These are phyloP conservation scores for Candida yuanshanica DNA, from an alignment of 805 yeast species.

Conservation along the genomic window DNA sequence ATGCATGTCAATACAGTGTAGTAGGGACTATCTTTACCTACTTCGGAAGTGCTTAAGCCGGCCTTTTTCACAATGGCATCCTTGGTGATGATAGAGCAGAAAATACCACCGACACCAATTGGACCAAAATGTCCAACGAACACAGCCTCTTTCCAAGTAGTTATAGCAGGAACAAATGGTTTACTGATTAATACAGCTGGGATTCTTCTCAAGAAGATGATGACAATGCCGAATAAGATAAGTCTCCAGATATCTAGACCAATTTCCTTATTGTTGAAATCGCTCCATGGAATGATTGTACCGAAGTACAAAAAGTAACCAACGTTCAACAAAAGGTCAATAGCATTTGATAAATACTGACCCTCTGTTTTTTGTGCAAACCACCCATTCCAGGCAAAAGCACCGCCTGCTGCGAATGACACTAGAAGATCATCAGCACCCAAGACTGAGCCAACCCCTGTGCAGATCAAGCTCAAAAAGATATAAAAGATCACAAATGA, in stretches of 20 bases:
- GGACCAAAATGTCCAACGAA: slow-evolving; percentile 96
- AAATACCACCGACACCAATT: slow-evolving; percentile 89
- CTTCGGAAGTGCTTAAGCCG: slow-evolving; percentile 49
- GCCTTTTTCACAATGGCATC: slow-evolving; percentile 40
- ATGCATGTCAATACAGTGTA: slow-evolving; percentile 54
- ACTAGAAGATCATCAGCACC: slow-evolving; percentile 87
- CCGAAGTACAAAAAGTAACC: slow-evolving; percentile 87
- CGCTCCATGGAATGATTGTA: slow-evolving; percentile 82
- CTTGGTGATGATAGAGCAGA: slow-evolving; percentile 73
- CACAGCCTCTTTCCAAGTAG: slow-evolving; percentile 87
- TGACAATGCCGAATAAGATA: slow-evolving; percentile 63
- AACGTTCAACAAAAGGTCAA: slow-evolving; percentile 73
- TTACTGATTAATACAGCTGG: slow-evolving; percentile 74
- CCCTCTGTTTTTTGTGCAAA: slow-evolving; percentile 77
- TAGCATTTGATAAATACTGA: slow-evolving; percentile 84
- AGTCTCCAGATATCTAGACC: slow-evolving; percentile 78
- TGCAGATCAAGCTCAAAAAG: slow-evolving; percentile 73
- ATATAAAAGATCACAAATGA: slow-evolving; percentile 81
- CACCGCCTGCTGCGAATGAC: slow-evolving; percentile 87
- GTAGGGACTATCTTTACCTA: slow-evolving; percentile 41
- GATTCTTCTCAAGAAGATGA: slow-evolving; percentile 68
- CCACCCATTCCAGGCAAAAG: slow-evolving; percentile 92
- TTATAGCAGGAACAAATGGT: slow-evolving; percentile 78
- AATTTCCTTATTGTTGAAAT: slow-evolving; percentile 52
- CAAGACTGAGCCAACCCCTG: slow-evolving; percentile 80